These are phyloP conservation scores for Lumnitzera racemosa DNA, from an alignment of 345 rosid species.

Conservation along the genomic window DNA sequence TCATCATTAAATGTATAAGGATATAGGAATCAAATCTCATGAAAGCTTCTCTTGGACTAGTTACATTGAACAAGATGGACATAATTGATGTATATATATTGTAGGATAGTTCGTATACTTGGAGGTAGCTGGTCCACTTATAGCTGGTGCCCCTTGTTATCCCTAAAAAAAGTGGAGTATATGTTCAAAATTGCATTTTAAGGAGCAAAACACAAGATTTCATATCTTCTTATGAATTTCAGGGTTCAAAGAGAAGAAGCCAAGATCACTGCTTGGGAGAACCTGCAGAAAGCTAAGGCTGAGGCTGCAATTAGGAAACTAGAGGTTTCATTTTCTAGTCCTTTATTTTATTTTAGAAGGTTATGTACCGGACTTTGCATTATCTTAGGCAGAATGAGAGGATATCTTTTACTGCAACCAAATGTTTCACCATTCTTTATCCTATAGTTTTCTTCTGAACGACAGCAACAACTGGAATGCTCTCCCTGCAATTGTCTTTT, in stretches of 20 bases:
- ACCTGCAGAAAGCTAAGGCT: slow-evolving; percentile 96
- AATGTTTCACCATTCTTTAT: background rate
- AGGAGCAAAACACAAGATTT: background rate
- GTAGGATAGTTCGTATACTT: too few species aligned
- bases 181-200: too few species aligned
- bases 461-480: too few species aligned
- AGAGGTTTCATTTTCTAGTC: slow-evolving; percentile 48
- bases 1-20: too few species aligned
- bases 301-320: slow-evolving; percentile 91
- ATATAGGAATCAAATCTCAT: too few species aligned
- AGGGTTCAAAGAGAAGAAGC: slow-evolving; percentile 85
- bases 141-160: too few species aligned
- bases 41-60: too few species aligned
- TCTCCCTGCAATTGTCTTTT: too few species aligned
- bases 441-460: background rate
- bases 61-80: too few species aligned
- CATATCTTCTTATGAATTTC: slow-evolving; percentile 7
- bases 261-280: slow-evolving; percentile 91
- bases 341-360: slow-evolving; percentile 4
- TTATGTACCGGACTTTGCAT: slow-evolving; percentile 3
- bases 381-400: background rate
- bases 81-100: too few species aligned
- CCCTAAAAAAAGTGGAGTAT: too few species aligned
- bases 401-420: background rate
- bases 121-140: too few species aligned